A percentile compares a stretch with the other conserved stretches of the same genome.
Conservation (phyloP, 345 rosid species). For the Nephelium lappaceum region DNA sequence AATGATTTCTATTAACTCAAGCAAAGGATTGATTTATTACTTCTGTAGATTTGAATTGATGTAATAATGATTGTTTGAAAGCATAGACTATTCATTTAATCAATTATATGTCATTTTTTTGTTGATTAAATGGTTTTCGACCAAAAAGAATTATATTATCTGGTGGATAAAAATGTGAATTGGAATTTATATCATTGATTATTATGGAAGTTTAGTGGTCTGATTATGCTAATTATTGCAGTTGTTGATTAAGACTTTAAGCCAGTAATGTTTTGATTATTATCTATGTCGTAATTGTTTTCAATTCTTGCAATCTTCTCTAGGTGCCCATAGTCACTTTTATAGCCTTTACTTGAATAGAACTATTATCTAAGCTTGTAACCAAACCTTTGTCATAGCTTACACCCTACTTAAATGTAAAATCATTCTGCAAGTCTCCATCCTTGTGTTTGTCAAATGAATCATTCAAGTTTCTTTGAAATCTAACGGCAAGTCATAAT, state of each 20-base stretch:
- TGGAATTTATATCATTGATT: neutral
- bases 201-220: neutral
- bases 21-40: neutral
- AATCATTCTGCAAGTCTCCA: conserved; percentile 12
- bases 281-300: neutral
- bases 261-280: conserved; percentile 10
- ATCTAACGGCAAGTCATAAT: conserved; percentile 1
- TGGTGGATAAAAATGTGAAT: no score
- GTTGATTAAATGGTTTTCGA: neutral
- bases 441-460: conserved; percentile 7
- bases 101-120: neutral
- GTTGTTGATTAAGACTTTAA: conserved; percentile 60
- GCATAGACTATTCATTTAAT: neutral
- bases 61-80: neutral
- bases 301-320: conserved; percentile 17
- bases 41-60: neutral
- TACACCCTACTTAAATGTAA: conserved; percentile 7
- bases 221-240: conserved; percentile 21
- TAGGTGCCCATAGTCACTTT: conserved; percentile 1
- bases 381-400: conserved; percentile 18
- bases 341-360: conserved; percentile 19
- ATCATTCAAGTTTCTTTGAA: neutral
- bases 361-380: conserved; percentile 11
- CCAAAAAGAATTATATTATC: no score
- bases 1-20: neutral